Evolutionary conservation across 306 rosid species (phyloP).

Genomic region (Canavalia ensiformis): DNA sequence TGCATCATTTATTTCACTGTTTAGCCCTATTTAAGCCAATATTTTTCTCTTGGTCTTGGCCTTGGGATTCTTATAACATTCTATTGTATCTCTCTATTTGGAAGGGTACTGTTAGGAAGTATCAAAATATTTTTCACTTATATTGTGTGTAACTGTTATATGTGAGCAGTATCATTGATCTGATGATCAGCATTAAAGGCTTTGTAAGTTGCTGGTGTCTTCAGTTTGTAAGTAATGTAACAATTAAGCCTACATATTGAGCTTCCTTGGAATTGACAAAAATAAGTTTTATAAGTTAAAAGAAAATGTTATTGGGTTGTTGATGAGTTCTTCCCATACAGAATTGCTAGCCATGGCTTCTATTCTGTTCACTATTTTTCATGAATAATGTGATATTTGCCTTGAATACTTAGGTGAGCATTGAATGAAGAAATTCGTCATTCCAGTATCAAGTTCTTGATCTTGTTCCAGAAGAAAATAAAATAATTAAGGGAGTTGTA

Average conservation of each 20-base stretch:
- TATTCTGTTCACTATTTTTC: too few relatives aligned
- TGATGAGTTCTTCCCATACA: too few relatives aligned
- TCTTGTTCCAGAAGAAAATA: too few relatives aligned
- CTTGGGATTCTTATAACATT: not conserved
- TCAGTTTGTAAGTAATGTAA: too few relatives aligned
- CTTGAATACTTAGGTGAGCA: too few relatives aligned
- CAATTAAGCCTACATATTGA: too few relatives aligned
- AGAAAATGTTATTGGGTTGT: too few relatives aligned
- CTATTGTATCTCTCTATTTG: not conserved
- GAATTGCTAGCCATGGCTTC: not conserved
- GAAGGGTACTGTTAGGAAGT: not conserved
- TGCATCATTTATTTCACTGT: not conserved
- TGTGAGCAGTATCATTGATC: not conserved
- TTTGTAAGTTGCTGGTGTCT: not conserved
- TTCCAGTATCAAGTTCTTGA: not conserved
- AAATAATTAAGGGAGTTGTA: too few relatives aligned
- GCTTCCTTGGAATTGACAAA: too few relatives aligned
- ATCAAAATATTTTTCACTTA: not conserved
- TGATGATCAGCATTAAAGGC: slow-evolving; percentile 3
- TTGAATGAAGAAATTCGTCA: not conserved
- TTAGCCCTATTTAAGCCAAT: slow-evolving; percentile 9
- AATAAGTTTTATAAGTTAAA: too few relatives aligned
- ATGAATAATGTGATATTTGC: too few relatives aligned
- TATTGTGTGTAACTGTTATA: not conserved
- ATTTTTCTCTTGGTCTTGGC: not conserved